Base-by-base conservation (phyloP, 306 rosid genomes). In the Castanea mollissima region DNA sequence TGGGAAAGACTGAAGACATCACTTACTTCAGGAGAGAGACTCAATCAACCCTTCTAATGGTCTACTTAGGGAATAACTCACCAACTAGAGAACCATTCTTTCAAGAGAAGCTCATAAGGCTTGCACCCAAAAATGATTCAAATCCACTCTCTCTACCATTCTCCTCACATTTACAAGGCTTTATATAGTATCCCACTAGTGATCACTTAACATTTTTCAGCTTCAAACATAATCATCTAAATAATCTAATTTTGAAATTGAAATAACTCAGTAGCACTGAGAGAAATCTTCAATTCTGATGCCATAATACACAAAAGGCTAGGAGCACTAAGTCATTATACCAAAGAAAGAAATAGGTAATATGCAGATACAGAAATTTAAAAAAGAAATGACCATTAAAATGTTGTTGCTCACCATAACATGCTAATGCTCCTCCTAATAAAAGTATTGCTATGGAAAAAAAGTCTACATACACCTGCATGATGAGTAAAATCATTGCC, bases 391-490 rank as follows among this genome's bases (percentile, higher is more conserved):
- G 46, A 81, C 46, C 62, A 54, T 55, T 69, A 56, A 88, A 74
- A 67, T 56, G 74, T 23, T 70, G 76, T 65, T 68, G 57, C 94
- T 82, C 77, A 89, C 99, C 99, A 74, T 95, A 95, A 82, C 91
- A 91, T 19, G 96, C 97, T 68, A 95, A 79, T 52, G 96, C 98
- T 81, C 88, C 97, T 69, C 88, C 98, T 79, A 93, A 81, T 78
- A 93, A 31, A 82, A 95, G 94, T 71, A 82, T 89, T 57, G 73
- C 93, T 52, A 83, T 62, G 14, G 97, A 93, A 83, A 91, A 84
- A 80, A 90, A 55, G 83, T 90, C 90, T 76, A 89, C 86, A 79
- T 95, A 95, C 71, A 91, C 97, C 99, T 95, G 97, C 91, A 89
- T 65, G 70, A 85, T 55, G 52, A 78, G 74, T 81, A 74, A 52